phyloP scores from a whole-genome alignment of 2,329 filamentous ascomycete genomes.

The Lizonia empirigonia region DNA sequence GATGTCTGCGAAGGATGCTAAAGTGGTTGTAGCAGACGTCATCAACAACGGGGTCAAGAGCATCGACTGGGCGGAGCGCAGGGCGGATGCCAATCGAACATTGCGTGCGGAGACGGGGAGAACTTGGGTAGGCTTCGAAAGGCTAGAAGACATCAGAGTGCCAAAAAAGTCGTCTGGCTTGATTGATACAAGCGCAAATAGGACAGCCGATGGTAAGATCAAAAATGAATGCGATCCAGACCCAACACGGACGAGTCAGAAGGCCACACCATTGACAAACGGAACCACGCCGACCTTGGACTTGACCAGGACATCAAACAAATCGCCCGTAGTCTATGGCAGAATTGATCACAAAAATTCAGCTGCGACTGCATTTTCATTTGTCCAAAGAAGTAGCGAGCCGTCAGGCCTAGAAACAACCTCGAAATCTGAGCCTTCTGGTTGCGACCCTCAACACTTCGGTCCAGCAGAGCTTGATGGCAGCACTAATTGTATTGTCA shows the following conservation, averaged over 20 bases:
- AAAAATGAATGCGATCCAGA: too few species aligned
- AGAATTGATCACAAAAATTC: neutral
- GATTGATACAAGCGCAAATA: too few species aligned
- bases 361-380: neutral
- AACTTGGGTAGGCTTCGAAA: neutral
- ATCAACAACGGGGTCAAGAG: neutral
- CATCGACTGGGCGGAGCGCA: neutral
- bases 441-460: too few species aligned
- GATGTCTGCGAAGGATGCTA: neutral
- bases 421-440: neutral
- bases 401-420: neutral
- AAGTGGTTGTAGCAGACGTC: neutral
- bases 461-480: neutral
- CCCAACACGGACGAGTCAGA: too few species aligned
- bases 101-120: neutral
- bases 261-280: neutral
- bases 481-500: neutral
- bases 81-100: neutral
- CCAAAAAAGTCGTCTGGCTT: too few species aligned
- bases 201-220: too few species aligned
- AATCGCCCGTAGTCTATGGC: neutral
- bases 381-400: neutral
- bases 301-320: neutral
- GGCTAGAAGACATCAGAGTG: too few species aligned
- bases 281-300: neutral